Evolutionary conservation across 177 flowering plant genomes (phyloP).

Genomic region (Vitis hybrid): DNA sequence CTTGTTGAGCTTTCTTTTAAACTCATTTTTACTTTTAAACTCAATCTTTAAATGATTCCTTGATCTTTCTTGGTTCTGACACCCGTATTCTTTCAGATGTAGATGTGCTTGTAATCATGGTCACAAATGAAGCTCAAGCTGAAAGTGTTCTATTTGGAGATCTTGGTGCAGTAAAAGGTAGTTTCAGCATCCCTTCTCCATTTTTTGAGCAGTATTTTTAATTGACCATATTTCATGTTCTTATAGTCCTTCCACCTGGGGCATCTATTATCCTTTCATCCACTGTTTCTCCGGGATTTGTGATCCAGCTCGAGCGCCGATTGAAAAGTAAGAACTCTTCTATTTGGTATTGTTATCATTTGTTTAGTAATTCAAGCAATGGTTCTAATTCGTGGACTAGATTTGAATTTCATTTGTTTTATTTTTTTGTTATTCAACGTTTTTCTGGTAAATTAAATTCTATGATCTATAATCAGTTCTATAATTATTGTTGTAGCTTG

Average conservation of each 20-base stretch:
- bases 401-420: not conserved
- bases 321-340: conserved; percentile 48
- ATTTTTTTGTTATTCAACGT: not conserved
- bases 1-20: too few species aligned
- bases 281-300: conserved; percentile 90
- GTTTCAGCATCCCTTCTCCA: conserved; percentile 4
- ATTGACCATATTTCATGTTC: conserved; percentile 13
- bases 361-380: not conserved
- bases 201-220: not conserved
- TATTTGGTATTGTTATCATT: not conserved
- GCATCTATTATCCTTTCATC: conserved; percentile 85
- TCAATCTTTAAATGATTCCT: not conserved
- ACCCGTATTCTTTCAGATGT: conserved; percentile 52
- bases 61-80: conserved; percentile 6
- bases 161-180: conserved; percentile 80
- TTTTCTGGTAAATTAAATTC: not conserved
- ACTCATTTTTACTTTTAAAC: not conserved
- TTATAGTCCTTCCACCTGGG: conserved; percentile 81
- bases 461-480: not conserved
- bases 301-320: conserved; percentile 61
- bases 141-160: conserved; percentile 85
- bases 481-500: not conserved
- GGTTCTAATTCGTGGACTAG: not conserved
- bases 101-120: conserved; percentile 89
- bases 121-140: conserved; percentile 95